Conservation (phyloP, 345 rosid genomes). For the Sonneratia caseolaris region DNA sequence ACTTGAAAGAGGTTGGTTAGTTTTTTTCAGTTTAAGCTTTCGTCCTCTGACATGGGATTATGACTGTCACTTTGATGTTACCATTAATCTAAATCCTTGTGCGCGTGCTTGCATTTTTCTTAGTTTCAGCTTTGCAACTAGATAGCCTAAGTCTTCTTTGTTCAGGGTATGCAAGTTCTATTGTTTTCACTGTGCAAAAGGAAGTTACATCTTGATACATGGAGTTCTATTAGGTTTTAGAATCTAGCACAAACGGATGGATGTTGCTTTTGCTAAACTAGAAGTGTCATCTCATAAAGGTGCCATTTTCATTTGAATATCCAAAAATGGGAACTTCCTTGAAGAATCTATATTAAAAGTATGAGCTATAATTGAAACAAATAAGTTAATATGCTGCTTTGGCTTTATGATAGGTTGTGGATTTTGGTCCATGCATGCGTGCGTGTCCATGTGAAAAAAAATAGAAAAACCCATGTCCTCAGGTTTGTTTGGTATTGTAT, state of each 20-base stretch:
- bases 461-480: background rate
- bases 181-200: background rate
- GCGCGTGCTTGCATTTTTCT: background rate
- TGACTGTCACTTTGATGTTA: background rate
- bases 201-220: background rate
- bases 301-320: too few species aligned
- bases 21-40: constrained; percentile 5
- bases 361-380: too few species aligned
- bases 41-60: too few species aligned
- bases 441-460: too few species aligned
- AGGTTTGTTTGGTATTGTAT: background rate
- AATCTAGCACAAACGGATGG: background rate
- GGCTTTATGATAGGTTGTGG: background rate
- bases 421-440: background rate
- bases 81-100: too few species aligned
- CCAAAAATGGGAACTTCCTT: background rate
- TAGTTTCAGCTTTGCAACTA: background rate
- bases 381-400: background rate
- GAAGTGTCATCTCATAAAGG: background rate
- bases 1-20: constrained; percentile 42
- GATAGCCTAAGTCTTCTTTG: background rate
- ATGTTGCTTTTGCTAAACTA: background rate
- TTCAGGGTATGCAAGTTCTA: background rate
- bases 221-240: background rate
- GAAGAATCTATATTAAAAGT: too few species aligned